A percentile compares a stretch with the other conserved stretches of the same genome.
Conservation (phyloP, 2,329 filamentous ascomycete species). For the Amauroascus verrucosus region DNA sequence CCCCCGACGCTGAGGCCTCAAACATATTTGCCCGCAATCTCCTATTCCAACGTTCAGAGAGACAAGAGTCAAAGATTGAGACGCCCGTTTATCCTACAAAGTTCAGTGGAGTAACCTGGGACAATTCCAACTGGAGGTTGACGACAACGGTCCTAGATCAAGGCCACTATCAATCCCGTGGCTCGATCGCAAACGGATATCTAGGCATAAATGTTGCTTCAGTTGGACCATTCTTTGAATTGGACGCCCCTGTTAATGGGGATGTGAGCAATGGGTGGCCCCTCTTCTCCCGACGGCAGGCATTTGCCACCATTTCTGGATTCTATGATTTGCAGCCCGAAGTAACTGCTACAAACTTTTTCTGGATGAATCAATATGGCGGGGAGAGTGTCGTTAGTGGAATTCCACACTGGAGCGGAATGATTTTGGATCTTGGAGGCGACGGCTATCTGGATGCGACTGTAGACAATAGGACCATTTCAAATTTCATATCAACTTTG, state of each 20-base stretch:
- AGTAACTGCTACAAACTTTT: conserved; percentile 53
- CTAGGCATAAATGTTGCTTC: conserved; percentile 54
- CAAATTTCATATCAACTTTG: conserved; percentile 50
- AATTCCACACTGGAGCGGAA: conserved; percentile 57
- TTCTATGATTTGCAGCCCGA: conserved; percentile 54
- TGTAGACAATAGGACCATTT: conserved; percentile 49
- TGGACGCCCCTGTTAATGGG: conserved; percentile 41
- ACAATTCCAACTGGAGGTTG: conserved; percentile 48
- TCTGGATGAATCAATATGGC: conserved; percentile 59
- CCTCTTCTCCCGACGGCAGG: conserved; percentile 51
- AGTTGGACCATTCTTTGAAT: conserved; percentile 54
- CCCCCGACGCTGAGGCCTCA: conserved; percentile 6
- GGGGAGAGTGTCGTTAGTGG: conserved; percentile 61
- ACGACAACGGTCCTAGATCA: conserved; percentile 45
- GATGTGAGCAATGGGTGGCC: conserved; percentile 58
- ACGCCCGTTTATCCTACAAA: conserved; percentile 37
- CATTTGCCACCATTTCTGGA: conserved; percentile 57
- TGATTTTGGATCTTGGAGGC: conserved; percentile 48
- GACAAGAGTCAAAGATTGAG: background rate
- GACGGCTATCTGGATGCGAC: conserved; percentile 50
- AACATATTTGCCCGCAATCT: conserved; percentile 11
- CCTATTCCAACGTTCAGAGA: background rate
- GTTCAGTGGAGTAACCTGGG: conserved; percentile 48
- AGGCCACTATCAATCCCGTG: conserved; percentile 51
- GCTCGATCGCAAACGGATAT: conserved; percentile 54